These are phyloP conservation scores for Knoxia roxburghii DNA, from an alignment of 257 asterid genomes.

Conservation along the genomic window DNA sequence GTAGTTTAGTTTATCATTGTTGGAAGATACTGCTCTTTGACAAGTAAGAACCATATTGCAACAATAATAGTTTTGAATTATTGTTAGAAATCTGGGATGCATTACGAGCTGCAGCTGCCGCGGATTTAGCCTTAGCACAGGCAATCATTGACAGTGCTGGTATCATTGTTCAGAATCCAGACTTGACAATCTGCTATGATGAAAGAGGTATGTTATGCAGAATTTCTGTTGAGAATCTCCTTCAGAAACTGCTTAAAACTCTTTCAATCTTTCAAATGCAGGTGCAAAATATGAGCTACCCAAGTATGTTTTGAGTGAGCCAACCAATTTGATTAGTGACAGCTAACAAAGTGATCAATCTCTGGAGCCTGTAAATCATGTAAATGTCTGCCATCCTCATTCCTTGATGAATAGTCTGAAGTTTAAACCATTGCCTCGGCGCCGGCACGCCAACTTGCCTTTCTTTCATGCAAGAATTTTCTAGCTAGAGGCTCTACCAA, in stretches of 20 bases:
- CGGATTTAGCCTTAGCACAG: constrained; percentile 51
- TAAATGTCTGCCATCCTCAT: constrained; percentile 10
- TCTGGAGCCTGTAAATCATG: constrained; percentile 18
- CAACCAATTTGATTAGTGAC: constrained; percentile 54
- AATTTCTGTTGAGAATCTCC: not conserved
- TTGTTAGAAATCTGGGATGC: constrained; percentile 78
- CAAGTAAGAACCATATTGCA: not conserved
- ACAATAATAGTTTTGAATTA: not conserved
- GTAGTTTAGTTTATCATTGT: not conserved
- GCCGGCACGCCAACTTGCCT: too few species aligned
- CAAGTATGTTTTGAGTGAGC: constrained; percentile 74
- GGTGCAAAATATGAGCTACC: constrained; percentile 82
- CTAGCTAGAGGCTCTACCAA: too few species aligned
- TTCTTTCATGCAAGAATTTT: too few species aligned
- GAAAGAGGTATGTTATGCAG: constrained; percentile 55
- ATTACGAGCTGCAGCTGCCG: constrained; percentile 72
- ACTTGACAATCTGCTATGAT: constrained; percentile 77
- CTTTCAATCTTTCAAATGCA: constrained; percentile 23
- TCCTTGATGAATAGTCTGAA: constrained; percentile 1
- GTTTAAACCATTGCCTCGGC: constrained; percentile 2
- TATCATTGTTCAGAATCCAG: constrained; percentile 65
- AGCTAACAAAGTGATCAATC: constrained; percentile 8
- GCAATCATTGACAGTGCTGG: constrained; percentile 66
- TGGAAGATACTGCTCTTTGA: not conserved
- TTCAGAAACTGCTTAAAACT: not conserved